These are phyloP conservation scores for Suhomyces ambrosiae DNA, from an alignment of 1,139 yeast genomes.

Conservation along the genomic window DNA sequence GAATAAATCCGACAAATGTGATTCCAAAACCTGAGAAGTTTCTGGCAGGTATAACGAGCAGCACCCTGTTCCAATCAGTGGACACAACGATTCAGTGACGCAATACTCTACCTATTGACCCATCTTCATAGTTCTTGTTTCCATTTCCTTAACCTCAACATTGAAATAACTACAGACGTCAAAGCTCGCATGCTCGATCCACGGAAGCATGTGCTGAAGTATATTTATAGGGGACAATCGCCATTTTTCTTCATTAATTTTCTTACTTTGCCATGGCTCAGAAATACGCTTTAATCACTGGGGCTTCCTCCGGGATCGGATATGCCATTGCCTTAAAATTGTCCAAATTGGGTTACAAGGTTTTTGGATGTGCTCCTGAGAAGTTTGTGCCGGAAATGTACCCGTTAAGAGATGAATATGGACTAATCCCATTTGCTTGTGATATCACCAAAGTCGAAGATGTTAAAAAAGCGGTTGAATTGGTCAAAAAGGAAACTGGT, in stretches of 20 bases:
- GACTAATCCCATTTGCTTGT: slow-evolving; percentile 33
- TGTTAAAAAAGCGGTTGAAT: slow-evolving; percentile 26
- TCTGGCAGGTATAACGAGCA: too few species aligned
- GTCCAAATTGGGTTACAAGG: slow-evolving; percentile 35
- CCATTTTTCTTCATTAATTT: not conserved
- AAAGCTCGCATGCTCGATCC: not conserved
- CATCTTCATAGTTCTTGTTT: too few species aligned
- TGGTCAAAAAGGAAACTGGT: slow-evolving; percentile 28
- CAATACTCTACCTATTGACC: too few species aligned
- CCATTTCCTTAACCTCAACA: too few species aligned
- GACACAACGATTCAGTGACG: too few species aligned
- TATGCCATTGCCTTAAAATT: slow-evolving; percentile 31
- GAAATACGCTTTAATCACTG: slow-evolving; percentile 38
- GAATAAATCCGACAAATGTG: too few species aligned
- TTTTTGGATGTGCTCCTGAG: slow-evolving; percentile 37
- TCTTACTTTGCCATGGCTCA: slow-evolving; percentile 3
- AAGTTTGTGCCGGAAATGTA: slow-evolving; percentile 26
- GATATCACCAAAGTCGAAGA: slow-evolving; percentile 35
- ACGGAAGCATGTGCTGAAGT: not conserved
- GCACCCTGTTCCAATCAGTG: too few species aligned
- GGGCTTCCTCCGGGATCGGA: slow-evolving; percentile 47
- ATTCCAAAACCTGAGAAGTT: too few species aligned
- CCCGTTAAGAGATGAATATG: slow-evolving; percentile 30
- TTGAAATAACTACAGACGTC: too few species aligned
- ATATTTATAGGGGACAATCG: not conserved